A percentile compares a stretch with the other conserved stretches of the same genome.
Evolutionary conservation across 805 yeast genomes (phyloP).

Genomic region (Wickerhamomyces strasburgensis): DNA sequence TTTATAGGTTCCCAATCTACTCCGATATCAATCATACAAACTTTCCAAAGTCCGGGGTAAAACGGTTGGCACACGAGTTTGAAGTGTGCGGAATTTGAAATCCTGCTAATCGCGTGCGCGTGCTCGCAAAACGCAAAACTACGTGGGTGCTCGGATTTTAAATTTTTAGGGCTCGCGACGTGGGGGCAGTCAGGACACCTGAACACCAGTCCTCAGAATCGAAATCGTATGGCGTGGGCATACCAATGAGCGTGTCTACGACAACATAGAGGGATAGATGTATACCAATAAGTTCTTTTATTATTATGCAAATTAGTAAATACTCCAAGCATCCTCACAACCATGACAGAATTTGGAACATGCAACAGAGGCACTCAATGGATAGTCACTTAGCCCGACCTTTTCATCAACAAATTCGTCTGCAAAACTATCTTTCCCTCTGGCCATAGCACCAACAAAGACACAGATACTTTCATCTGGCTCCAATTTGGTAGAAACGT

Average conservation of each 20-base stretch:
- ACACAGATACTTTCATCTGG: constrained; percentile 94
- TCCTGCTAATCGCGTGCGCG: background rate
- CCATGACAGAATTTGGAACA: constrained; percentile 98
- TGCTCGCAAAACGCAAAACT: too few species aligned
- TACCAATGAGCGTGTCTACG: too few species aligned
- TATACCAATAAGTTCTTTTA: background rate
- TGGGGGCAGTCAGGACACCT: too few species aligned
- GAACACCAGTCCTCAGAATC: too few species aligned
- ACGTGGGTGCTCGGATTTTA: too few species aligned
- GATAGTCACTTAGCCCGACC: constrained; percentile 91
- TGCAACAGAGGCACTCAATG: constrained; percentile 95
- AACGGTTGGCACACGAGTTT: background rate
- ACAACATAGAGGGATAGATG: background rate
- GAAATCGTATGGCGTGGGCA: too few species aligned
- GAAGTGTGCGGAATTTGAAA: background rate
- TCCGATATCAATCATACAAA: background rate
- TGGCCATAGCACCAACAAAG: constrained; percentile 98
- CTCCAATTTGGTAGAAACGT: constrained; percentile 63
- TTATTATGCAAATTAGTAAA: constrained; percentile 28
- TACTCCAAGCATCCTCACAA: constrained; percentile 97
- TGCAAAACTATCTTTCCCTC: constrained; percentile 96
- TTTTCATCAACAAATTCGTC: constrained; percentile 96
- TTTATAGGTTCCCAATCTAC: too few species aligned
- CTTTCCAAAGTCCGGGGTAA: constrained; percentile 11
- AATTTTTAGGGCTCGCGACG: too few species aligned